Evolutionary conservation across 225 moss, liverwort and hornwort genomes (phyloP).

Genomic region (Rhytidiadelphus loreus): DNA sequence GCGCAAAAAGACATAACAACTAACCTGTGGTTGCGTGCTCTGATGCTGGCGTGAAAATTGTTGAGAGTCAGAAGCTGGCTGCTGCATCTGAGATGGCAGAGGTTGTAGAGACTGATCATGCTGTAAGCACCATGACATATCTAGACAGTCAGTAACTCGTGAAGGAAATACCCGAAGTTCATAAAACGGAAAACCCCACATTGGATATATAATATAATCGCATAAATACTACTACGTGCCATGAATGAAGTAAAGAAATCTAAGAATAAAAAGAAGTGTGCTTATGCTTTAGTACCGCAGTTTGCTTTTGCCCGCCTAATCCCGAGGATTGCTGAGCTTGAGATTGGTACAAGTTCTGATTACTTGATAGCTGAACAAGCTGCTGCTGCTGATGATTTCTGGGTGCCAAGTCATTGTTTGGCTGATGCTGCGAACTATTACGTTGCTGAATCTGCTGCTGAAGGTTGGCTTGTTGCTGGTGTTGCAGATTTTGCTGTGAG

Average conservation of each 20-base stretch:
- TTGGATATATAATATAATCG: neutral
- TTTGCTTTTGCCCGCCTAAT: conserved; percentile 42
- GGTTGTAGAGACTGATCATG: conserved; percentile 51
- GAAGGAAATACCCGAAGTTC: neutral
- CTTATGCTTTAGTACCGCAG: conserved; percentile 11
- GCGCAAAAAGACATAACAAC: neutral
- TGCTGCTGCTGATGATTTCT: conserved; percentile 45
- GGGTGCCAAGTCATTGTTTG: conserved; percentile 11
- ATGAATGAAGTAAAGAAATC: neutral
- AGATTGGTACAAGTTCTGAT: conserved; percentile 60
- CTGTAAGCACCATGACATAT: conserved; percentile 8
- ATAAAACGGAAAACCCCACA: neutral
- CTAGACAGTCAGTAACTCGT: neutral
- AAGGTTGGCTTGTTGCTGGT: conserved; percentile 48
- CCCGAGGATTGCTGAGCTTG: conserved; percentile 48
- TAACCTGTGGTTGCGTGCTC: conserved; percentile 35
- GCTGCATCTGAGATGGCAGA: conserved; percentile 52
- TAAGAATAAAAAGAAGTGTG: neutral
- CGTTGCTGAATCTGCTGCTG: conserved; percentile 51
- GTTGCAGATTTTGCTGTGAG: conserved; percentile 37
- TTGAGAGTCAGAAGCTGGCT: conserved; percentile 34
- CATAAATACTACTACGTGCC: neutral
- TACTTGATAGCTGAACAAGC: conserved; percentile 48
- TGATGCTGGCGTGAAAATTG: conserved; percentile 41
- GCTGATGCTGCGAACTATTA: conserved; percentile 30